phyloP scores from a whole-genome alignment of 371 early-diverging fungal genomes.

The Saksenaea oblongispora region DNA sequence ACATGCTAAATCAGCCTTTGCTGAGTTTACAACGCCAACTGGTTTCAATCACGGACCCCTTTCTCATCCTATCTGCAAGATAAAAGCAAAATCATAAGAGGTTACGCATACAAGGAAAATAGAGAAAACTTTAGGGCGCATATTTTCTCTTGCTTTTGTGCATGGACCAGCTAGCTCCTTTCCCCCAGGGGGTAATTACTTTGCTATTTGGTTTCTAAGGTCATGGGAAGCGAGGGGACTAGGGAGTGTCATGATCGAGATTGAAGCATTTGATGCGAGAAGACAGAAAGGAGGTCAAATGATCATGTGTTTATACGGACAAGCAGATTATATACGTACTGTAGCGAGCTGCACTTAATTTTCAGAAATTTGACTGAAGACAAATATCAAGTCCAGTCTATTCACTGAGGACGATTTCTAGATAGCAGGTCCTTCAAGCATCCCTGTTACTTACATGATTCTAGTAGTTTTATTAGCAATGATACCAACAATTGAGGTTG shows the following conservation, averaged over 20 bases:
- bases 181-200: not conserved
- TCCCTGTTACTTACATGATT: too few species aligned
- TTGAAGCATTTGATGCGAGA: not conserved
- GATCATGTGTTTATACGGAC: not conserved
- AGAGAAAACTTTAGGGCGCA: conserved; percentile 1
- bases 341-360: not conserved
- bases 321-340: not conserved
- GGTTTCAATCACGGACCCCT: too few species aligned
- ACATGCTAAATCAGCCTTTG: too few species aligned
- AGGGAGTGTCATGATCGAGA: not conserved
- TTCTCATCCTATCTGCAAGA: not conserved
- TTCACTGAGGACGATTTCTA: too few species aligned
- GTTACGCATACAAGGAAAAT: not conserved
- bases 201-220: not conserved
- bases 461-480: too few species aligned
- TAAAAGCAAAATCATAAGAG: not conserved
- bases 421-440: too few species aligned
- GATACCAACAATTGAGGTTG: too few species aligned
- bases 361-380: not conserved
- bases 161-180: not conserved
- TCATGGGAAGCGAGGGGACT: not conserved
- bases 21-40: too few species aligned
- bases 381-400: too few species aligned
- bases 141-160: not conserved
- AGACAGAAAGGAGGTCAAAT: not conserved